These are phyloP conservation scores for Magnolia officinalis DNA, from an alignment of 164 flowering plant genomes.

Conservation along the genomic window DNA sequence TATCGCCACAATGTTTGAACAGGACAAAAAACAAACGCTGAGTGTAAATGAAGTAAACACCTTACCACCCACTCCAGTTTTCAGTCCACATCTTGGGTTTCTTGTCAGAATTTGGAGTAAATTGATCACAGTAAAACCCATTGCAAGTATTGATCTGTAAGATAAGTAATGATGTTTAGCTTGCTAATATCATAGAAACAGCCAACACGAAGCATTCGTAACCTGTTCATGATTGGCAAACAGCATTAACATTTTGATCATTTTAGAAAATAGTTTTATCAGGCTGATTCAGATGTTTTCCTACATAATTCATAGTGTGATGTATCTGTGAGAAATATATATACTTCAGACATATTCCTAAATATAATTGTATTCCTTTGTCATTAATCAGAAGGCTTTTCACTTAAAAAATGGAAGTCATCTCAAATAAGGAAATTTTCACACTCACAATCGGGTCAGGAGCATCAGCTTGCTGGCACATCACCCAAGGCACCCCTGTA, in stretches of 20 bases:
- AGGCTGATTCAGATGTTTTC: too few species aligned
- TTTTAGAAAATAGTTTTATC: too few species aligned
- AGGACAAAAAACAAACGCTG: neutral
- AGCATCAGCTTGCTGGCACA: slow-evolving; percentile 97
- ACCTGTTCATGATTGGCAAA: neutral
- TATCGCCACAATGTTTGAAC: neutral
- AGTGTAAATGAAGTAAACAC: slow-evolving; percentile 10
- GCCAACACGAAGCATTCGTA: neutral
- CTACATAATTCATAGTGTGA: too few species aligned
- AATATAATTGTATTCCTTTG: too few species aligned
- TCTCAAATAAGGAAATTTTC: neutral
- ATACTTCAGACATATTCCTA: too few species aligned
- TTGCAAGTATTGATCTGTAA: slow-evolving; percentile 96
- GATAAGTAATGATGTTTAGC: neutral
- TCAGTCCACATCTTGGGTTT: slow-evolving; percentile 99
- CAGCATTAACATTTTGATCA: neutral
- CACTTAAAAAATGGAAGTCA: neutral
- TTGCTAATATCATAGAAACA: slow-evolving; percentile 1
- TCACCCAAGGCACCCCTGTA: slow-evolving; percentile 99
- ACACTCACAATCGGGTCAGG: slow-evolving; percentile 85
- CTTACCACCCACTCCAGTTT: slow-evolving; percentile 97
- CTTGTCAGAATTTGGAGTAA: slow-evolving; percentile 66
- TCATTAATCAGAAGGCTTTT: neutral
- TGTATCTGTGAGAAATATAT: too few species aligned
- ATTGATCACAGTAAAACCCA: slow-evolving; percentile 95